Evolutionary conservation across 805 yeast genomes (phyloP).

Genomic region (Starmerella geochares): DNA sequence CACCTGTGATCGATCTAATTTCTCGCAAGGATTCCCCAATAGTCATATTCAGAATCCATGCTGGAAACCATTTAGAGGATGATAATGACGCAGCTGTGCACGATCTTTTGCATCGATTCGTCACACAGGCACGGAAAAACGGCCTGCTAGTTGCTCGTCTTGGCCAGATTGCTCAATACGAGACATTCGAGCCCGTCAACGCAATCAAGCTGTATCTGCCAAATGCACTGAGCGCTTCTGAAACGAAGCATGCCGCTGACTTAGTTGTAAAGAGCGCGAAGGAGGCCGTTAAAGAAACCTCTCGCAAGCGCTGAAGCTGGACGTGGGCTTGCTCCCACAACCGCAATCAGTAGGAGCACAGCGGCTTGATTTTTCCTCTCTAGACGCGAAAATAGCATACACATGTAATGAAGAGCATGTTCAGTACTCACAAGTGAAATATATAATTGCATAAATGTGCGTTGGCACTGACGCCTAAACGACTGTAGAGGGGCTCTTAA

Average conservation of each 20-base stretch:
- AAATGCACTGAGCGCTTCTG: slow-evolving; percentile 38
- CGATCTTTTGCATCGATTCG: slow-evolving; percentile 59
- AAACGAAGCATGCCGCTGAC: slow-evolving; percentile 38
- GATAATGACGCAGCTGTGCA: slow-evolving; percentile 33
- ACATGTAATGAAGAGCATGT: background rate
- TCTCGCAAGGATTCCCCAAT: slow-evolving; percentile 57
- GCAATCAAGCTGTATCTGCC: slow-evolving; percentile 46
- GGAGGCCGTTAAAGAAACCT: slow-evolving; percentile 9
- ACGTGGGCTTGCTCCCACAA: too few species aligned
- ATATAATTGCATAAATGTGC: too few species aligned
- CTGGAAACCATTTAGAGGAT: slow-evolving; percentile 27
- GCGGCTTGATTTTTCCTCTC: too few species aligned
- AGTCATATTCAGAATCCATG: slow-evolving; percentile 52
- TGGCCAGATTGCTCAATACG: slow-evolving; percentile 58
- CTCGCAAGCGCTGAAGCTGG: slow-evolving; percentile 1
- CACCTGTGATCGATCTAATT: slow-evolving; percentile 39
- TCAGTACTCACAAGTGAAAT: background rate
- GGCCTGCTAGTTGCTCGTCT: slow-evolving; percentile 58
- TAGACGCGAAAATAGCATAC: background rate
- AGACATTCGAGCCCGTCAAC: slow-evolving; percentile 58
- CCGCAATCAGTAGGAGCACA: too few species aligned
- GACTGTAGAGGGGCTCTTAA: too few species aligned
- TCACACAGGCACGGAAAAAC: slow-evolving; percentile 44
- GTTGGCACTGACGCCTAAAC: too few species aligned
- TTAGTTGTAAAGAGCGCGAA: slow-evolving; percentile 28